Base-by-base conservation (phyloP, 139 green algal genomes). In the Closterium sp. region DNA sequence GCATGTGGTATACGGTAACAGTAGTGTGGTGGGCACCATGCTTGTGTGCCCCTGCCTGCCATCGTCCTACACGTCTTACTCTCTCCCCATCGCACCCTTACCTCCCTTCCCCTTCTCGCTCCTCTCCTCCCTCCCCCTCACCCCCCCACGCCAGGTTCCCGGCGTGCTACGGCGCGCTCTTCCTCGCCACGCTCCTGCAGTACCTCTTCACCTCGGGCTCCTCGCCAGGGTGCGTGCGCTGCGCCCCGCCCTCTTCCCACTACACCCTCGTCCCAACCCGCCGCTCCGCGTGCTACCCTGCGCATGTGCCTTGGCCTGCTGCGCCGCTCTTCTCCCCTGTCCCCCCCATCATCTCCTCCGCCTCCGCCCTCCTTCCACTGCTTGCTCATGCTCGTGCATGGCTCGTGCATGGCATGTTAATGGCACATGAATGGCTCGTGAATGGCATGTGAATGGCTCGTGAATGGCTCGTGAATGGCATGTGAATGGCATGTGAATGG, bases 121-220 rank as follows among this genome's bases (percentile, higher is more conserved):
- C 10, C 43, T 69, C 43, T 69, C 23, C 43, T 16, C 43, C 21
- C 43, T 25, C 43, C 43, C 43, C 23, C 43, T 16, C 43, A 16
- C 43, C 43, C 2, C 23, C 43, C 43, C 43, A 12, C 43, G 43
- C 23, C 43, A 25, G 21, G 43, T 16, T 16, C 43, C 10, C 43
- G 43, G 43, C 23, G 43, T 69, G 43, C 43, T 90, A 90, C 87
- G 76, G 33, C 28, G 23, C 88, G 34, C 31, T 90, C 25, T 28
- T 81, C 21, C 81, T 90, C 31, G 34, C 76, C 28, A 90, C 87
- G 23, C 34, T 90, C 31, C 23, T 90, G 23, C 34, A 90, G 87
- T 90, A 90, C 33, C 76, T 86, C 23, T 35, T 25, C 32, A 90
- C 87, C 23, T 90, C 87, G n/a, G 87, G 87, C 32, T 90, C 87